Percentiles rank a stretch among this genome's conserved stretches.
These are phyloP conservation scores for Rhododendron vialii DNA, from an alignment of 148 eudicot genomes.

Conservation along the genomic window DNA sequence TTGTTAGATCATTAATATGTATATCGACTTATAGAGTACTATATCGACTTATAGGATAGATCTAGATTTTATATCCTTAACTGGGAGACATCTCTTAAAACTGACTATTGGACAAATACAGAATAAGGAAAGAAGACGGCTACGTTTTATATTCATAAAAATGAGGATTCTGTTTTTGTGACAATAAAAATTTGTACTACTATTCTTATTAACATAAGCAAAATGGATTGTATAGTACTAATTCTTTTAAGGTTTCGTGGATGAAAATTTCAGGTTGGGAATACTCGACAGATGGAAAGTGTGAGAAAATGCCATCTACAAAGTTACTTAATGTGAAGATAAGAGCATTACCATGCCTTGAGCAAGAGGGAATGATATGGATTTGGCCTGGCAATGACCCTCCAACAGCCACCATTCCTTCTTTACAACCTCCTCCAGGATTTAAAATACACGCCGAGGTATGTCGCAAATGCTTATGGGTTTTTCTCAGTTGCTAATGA, in stretches of 20 bases:
- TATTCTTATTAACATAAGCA: neutral
- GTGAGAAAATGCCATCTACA: conserved; percentile 98
- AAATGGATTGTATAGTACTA: neutral
- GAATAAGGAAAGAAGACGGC: neutral
- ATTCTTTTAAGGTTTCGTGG: neutral
- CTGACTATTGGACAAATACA: neutral
- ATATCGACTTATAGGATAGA: neutral
- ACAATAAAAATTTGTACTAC: neutral
- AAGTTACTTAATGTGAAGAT: conserved; percentile 63
- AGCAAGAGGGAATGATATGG: conserved; percentile 96
- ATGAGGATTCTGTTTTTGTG: neutral
- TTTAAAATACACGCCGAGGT: conserved; percentile 95
- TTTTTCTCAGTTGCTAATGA: neutral
- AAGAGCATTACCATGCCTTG: conserved; percentile 81
- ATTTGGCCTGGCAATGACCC: conserved; percentile 95
- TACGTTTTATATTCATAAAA: neutral
- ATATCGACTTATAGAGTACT: neutral
- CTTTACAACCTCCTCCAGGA: conserved; percentile 77
- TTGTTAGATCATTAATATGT: neutral
- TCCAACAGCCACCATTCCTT: conserved; percentile 70
- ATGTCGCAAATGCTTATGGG: neutral
- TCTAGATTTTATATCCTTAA: neutral
- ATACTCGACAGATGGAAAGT: conserved; percentile 93
- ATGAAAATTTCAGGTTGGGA: conserved; percentile 69
- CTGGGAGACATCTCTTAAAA: neutral